Evolutionary conservation across 345 rosid genomes (phyloP).

Genomic region (Fremontodendron californicum): DNA sequence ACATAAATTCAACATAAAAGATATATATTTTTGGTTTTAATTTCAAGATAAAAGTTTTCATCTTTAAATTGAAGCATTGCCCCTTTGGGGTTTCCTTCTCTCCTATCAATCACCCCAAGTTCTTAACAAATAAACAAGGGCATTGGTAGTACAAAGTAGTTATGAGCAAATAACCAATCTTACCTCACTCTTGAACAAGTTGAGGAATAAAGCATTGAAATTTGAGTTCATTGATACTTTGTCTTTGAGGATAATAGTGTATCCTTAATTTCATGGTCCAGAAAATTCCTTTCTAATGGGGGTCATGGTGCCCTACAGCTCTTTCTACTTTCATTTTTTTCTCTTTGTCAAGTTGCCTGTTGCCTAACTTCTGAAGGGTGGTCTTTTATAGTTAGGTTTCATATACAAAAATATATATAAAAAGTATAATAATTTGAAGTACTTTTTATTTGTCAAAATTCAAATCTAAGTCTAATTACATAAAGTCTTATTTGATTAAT

Average conservation of each 20-base stretch:
- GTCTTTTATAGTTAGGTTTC: background rate
- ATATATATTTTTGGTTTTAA: too few relatives aligned
- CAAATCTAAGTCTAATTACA: background rate
- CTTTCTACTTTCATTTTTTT: background rate
- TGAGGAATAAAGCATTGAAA: background rate
- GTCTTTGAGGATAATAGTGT: background rate
- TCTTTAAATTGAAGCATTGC: background rate
- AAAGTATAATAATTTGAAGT: background rate
- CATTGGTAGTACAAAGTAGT: background rate
- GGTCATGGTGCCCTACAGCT: background rate
- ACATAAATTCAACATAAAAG: too few relatives aligned
- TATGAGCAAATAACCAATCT: background rate
- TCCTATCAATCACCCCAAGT: background rate
- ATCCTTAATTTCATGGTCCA: background rate
- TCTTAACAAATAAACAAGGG: background rate
- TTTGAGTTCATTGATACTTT: background rate
- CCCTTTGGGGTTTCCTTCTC: background rate
- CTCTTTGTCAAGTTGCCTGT: background rate
- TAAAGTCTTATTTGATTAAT: too few relatives aligned
- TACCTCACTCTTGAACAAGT: background rate
- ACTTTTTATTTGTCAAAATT: background rate
- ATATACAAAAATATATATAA: background rate
- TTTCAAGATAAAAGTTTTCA: too few relatives aligned
- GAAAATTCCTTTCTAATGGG: background rate
- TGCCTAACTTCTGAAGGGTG: background rate